Base-by-base conservation (phyloP, 1,139 yeast species). In the Pichia sp. region DNA sequence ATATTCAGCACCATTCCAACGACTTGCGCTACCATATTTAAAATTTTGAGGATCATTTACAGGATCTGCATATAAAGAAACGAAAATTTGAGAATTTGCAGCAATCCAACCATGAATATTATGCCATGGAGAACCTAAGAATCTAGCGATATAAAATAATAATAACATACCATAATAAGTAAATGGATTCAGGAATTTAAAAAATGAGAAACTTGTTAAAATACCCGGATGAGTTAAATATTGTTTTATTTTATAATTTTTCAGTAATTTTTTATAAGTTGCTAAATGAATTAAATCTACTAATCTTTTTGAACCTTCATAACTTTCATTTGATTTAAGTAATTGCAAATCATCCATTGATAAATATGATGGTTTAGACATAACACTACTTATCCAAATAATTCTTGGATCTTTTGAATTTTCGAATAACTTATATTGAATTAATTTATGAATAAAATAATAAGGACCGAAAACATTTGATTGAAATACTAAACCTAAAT, bases 401-500 rank as follows among this genome's bases (percentile, higher is more conserved):
- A 92, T 70, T 46, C 74, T 73, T 1, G 90, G 87, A 25, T 69
- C 65, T 2, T 73, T 71, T 0, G 80, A 80, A 16, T 68, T 61
- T 23, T 63, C 54, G 24, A 89, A 66, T 35, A 81, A 63, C 11
- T 34, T 31, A 35, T 80, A 65, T 30, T 51, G 51, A 4, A 54
- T 51, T 10, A 58, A 38, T 10, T 77, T 78, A 55, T 82, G 85
- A 37, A 86, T 68, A 43, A 92, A 68, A 62, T 82, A 92, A 67
- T 86, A 90, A 1, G 97, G 98, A 0, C 96, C 96, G 65, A 94
- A 86, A 12, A 90, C 96, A 60, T 92, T 92, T 6, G 95, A 95
- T 65, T 92, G 96, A 66, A 92, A 94, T 6, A 89, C 90, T 32
- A 85, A 67, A 1, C 98, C 97, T 70, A 92, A 57, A 0, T 78